phyloP scores from a whole-genome alignment of 1,284 basidiomycete species.

The Tilletia caries region DNA sequence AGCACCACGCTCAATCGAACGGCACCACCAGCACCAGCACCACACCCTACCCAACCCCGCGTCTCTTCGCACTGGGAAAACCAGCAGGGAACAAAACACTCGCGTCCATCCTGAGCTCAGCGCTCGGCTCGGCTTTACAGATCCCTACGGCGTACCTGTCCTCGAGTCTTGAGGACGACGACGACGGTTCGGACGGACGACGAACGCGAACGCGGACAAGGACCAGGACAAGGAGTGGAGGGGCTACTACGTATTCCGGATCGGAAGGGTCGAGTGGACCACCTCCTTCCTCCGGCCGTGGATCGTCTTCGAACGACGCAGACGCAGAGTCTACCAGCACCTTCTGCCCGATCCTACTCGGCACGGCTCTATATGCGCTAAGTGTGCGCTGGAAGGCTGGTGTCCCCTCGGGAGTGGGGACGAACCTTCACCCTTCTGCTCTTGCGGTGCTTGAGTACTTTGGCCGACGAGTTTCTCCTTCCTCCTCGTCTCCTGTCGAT shows the following conservation, averaged over 20 bases:
- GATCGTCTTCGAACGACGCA: too few relatives aligned
- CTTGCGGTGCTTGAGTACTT: not conserved
- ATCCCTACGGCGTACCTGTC: not conserved
- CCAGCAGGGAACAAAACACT: not conserved
- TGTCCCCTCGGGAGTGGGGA: not conserved
- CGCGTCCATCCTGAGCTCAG: constrained; percentile 1
- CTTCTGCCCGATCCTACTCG: not conserved
- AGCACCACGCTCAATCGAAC: not conserved
- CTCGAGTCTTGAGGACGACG: not conserved
- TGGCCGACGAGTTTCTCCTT: not conserved
- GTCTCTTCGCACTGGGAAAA: not conserved
- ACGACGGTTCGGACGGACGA: not conserved
- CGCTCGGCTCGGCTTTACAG: not conserved
- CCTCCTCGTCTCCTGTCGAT: not conserved
- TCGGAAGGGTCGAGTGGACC: not conserved
- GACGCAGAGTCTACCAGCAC: too few relatives aligned
- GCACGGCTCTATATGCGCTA: not conserved
- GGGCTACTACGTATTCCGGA: not conserved
- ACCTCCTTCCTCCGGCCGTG: too few relatives aligned
- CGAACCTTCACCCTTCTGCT: not conserved
- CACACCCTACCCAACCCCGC: not conserved
- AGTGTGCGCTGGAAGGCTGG: not conserved
- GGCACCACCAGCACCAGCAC: not conserved
- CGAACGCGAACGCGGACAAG: not conserved
- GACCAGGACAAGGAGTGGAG: not conserved